phyloP scores from a whole-genome alignment of 129 eudicot genomes.

The Artemisia argyi region DNA sequence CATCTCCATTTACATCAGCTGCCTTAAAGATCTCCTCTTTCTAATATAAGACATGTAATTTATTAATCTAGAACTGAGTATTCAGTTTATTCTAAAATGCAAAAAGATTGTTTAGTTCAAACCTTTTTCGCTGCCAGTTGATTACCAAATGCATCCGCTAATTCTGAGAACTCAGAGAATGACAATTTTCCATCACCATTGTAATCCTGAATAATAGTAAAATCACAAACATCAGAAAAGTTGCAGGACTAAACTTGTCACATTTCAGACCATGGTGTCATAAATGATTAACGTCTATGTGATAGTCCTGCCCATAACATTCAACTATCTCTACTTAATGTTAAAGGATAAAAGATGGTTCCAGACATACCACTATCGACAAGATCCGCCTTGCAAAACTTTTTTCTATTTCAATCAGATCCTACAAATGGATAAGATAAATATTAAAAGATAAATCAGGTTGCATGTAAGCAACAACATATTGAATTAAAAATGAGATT shows the following conservation, averaged over 20 bases:
- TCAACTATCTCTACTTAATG: too few species aligned
- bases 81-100: neutral
- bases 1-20: slow-evolving; percentile 85
- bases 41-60: slow-evolving; percentile 35
- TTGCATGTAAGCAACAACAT: neutral
- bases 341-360: slow-evolving; percentile 15
- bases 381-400: slow-evolving; percentile 70
- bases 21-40: slow-evolving; percentile 89
- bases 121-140: slow-evolving; percentile 81
- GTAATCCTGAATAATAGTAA: slow-evolving; percentile 59
- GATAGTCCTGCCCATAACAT: too few species aligned
- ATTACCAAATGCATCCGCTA: slow-evolving; percentile 88
- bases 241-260: neutral
- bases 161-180: slow-evolving; percentile 65
- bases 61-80: neutral
- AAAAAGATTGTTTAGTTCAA: slow-evolving; percentile 9
- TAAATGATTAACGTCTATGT: too few species aligned
- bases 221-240: slow-evolving; percentile 13
- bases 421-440: slow-evolving; percentile 43
- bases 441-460: neutral
- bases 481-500: slow-evolving; percentile 1
- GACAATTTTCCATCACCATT: slow-evolving; percentile 78
- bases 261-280: too few species aligned
- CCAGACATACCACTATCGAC: slow-evolving; percentile 71
- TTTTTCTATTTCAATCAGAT: slow-evolving; percentile 83